Conservation (phyloP, 75 land plant species). For the Picea sitchensis region DNA sequence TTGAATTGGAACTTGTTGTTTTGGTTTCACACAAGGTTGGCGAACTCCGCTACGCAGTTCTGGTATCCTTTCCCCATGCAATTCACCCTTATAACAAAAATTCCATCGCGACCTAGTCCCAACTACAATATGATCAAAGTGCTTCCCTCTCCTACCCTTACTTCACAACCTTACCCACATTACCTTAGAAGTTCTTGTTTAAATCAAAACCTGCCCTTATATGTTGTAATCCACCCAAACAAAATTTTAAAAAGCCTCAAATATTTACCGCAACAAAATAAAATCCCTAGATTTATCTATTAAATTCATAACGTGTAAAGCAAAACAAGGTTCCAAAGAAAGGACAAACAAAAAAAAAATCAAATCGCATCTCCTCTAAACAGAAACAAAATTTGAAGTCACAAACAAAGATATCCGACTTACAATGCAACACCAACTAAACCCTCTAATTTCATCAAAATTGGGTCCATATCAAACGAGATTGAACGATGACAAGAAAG, state of each 20-base stretch:
- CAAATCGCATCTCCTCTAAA: background rate
- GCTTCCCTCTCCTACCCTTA: background rate
- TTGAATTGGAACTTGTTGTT: conserved; percentile 35
- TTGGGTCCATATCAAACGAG: background rate
- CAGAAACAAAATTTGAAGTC: background rate
- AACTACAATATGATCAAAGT: background rate
- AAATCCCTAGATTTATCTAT: too few species aligned
- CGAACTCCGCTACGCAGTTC: conserved; percentile 87
- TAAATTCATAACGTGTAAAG: background rate
- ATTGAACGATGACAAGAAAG: background rate
- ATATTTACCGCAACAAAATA: too few species aligned
- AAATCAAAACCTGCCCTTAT: conserved; percentile 24
- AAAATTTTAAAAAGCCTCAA: background rate
- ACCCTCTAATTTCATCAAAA: background rate
- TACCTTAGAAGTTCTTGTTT: too few species aligned
- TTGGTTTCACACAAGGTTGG: conserved; percentile 44
- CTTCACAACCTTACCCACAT: background rate
- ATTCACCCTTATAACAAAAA: conserved; percentile 22
- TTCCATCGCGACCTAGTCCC: background rate
- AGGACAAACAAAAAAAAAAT: background rate
- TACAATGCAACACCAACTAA: too few species aligned
- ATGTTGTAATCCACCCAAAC: background rate
- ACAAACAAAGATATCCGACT: too few species aligned
- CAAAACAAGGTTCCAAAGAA: background rate
- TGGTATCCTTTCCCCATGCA: conserved; percentile 95